phyloP scores from a whole-genome alignment of 345 rosid species.

The Eucalyptus viminalis region DNA sequence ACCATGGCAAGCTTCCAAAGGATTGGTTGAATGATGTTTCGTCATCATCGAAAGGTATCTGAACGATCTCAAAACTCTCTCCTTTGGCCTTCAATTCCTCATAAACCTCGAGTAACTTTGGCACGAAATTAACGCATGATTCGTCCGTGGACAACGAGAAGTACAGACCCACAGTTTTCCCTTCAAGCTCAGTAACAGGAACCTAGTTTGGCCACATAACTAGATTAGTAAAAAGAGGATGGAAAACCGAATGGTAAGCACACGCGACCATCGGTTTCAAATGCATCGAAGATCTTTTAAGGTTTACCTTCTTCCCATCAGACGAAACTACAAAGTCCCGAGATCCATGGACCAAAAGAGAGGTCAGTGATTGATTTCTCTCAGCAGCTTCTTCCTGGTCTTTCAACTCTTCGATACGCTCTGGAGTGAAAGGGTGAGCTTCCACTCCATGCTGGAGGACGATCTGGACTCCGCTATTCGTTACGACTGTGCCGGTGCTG shows the following conservation, averaged over 20 bases:
- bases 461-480: constrained; percentile 33
- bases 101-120: neutral
- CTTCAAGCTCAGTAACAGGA: neutral
- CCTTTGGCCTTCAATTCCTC: neutral
- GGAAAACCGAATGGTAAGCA: neutral
- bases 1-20: constrained; percentile 7
- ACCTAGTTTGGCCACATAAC: neutral
- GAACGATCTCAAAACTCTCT: constrained; percentile 7
- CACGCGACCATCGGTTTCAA: neutral
- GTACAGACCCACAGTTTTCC: constrained; percentile 4
- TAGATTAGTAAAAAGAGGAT: neutral
- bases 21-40: neutral
- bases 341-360: constrained; percentile 34
- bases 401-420: constrained; percentile 43
- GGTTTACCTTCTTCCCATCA: constrained; percentile 41
- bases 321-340: constrained; percentile 50
- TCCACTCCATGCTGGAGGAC: constrained; percentile 50
- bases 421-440: constrained; percentile 52
- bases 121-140: neutral
- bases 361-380: constrained; percentile 42
- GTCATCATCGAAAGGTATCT: neutral
- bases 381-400: constrained; percentile 49
- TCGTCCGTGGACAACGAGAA: neutral
- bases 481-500: constrained; percentile 35
- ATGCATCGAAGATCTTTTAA: neutral